Conservation (phyloP, 139 green algal genomes). For the Yamagishiella unicocca region DNA sequence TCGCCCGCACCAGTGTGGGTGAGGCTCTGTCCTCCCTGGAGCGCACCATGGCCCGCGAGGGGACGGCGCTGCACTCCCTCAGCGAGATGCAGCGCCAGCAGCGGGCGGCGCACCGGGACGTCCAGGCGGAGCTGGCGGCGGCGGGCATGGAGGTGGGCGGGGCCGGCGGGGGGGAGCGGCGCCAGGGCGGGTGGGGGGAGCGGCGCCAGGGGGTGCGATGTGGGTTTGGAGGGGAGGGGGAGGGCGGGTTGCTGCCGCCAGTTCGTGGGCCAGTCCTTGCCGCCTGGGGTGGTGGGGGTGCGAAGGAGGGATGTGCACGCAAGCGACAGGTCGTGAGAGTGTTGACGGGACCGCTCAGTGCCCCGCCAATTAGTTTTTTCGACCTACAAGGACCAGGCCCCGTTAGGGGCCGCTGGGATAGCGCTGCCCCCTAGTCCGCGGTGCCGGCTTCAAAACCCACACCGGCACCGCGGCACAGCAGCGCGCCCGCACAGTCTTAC, state of each 20-base stretch:
- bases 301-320: background rate
- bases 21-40: constrained; percentile 42
- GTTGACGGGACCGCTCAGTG: constrained; percentile 30
- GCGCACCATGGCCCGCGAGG: constrained; percentile 7
- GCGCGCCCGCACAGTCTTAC: no score
- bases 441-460: no score
- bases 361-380: constrained; percentile 36
- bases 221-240: no score
- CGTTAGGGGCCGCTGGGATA: constrained; percentile 28
- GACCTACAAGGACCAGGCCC: constrained; percentile 40
- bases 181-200: no score
- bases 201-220: no score
- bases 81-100: constrained; percentile 26
- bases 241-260: no score
- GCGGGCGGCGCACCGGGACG: constrained; percentile 9
- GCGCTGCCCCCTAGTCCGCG: background rate
- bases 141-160: constrained; percentile 40
- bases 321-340: constrained; percentile 40
- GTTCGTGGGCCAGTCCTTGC: no score
- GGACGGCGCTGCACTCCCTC: constrained; percentile 12
- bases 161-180: background rate
- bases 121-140: constrained; percentile 54
- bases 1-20: constrained; percentile 1
- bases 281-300: no score
- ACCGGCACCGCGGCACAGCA: no score